Evolutionary conservation across 2,329 filamentous ascomycete species (phyloP).

Genomic region (Huntiella moniliformis): DNA sequence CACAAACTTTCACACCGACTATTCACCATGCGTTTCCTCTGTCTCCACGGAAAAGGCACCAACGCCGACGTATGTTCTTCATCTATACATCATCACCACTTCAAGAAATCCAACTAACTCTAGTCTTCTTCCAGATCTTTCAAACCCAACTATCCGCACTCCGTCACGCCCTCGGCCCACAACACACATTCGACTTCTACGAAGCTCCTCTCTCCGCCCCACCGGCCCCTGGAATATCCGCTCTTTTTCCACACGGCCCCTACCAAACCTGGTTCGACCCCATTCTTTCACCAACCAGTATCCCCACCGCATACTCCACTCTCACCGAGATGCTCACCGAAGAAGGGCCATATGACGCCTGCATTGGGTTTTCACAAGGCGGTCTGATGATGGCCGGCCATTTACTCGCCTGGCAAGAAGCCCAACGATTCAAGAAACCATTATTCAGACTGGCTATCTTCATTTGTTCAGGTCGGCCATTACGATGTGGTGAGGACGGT

Average conservation of each 20-base stretch:
- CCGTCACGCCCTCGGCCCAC: background rate
- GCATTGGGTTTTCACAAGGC: slow-evolving; percentile 15
- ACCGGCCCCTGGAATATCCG: background rate
- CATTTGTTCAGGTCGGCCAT: slow-evolving; percentile 3
- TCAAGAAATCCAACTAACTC: background rate
- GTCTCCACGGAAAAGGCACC: slow-evolving; percentile 13
- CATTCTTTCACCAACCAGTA: background rate
- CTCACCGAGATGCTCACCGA: slow-evolving; percentile 9
- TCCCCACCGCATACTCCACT: slow-evolving; percentile 3
- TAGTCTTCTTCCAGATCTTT: background rate
- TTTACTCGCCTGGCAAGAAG: slow-evolving; percentile 1
- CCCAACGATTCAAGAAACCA: background rate
- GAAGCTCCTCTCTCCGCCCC: background rate
- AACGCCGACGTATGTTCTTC: slow-evolving; percentile 2
- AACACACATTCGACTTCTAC: slow-evolving; percentile 5
- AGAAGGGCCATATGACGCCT: slow-evolving; percentile 14
- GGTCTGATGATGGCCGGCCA: slow-evolving; percentile 4
- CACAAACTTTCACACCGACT: background rate
- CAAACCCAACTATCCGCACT: background rate
- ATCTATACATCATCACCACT: background rate
- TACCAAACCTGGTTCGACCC: slow-evolving; percentile 8
- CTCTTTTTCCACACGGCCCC: background rate
- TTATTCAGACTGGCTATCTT: slow-evolving; percentile 6
- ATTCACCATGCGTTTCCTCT: slow-evolving; percentile 10
- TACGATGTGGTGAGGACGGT: background rate